A percentile compares a stretch with the other conserved stretches of the same genome.
These are phyloP conservation scores for Nannizzia gypsea DNA, from an alignment of 2,329 filamentous ascomycete genomes.

Conservation along the genomic window DNA sequence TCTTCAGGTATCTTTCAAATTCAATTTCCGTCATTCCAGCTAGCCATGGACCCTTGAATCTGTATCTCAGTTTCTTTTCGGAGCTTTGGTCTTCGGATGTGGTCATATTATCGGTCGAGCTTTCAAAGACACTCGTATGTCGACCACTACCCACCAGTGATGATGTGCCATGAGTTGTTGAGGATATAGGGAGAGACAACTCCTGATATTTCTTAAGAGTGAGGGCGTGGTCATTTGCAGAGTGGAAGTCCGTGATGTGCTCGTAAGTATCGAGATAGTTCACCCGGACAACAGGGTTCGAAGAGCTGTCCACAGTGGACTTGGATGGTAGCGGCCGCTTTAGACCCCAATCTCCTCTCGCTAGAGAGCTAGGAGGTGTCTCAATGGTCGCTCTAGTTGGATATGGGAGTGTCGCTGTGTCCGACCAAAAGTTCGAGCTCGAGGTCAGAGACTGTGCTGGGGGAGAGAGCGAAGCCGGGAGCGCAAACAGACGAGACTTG, in stretches of 20 bases:
- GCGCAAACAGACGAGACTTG: slow-evolving; percentile 77
- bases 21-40: slow-evolving; percentile 44
- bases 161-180: neutral
- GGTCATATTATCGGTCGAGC: slow-evolving; percentile 13
- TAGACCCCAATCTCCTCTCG: slow-evolving; percentile 80
- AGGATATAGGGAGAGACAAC: slow-evolving; percentile 58
- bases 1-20: slow-evolving; percentile 42
- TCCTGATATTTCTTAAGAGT: slow-evolving; percentile 80
- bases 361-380: slow-evolving; percentile 59
- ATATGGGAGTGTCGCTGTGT: slow-evolving; percentile 60
- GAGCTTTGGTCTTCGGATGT: slow-evolving; percentile 16
- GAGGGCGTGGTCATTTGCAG: slow-evolving; percentile 67
- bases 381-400: slow-evolving; percentile 77
- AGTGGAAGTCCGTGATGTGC: slow-evolving; percentile 78
- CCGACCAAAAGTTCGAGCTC: slow-evolving; percentile 43
- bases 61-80: slow-evolving; percentile 38
- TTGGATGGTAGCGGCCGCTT: slow-evolving; percentile 72
- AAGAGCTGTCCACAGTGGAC: slow-evolving; percentile 56
- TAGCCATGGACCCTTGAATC: slow-evolving; percentile 48
- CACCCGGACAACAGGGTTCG: slow-evolving; percentile 62
- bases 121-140: slow-evolving; percentile 23
- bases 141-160: slow-evolving; percentile 4
- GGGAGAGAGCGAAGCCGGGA: slow-evolving; percentile 62
- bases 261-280: slow-evolving; percentile 72
- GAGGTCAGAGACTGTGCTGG: slow-evolving; percentile 43